A percentile compares a stretch with the other conserved stretches of the same genome.
These are phyloP conservation scores for Acanthamoeba sp. DNA, from an alignment of 208 protist genomes.

Conservation along the genomic window DNA sequence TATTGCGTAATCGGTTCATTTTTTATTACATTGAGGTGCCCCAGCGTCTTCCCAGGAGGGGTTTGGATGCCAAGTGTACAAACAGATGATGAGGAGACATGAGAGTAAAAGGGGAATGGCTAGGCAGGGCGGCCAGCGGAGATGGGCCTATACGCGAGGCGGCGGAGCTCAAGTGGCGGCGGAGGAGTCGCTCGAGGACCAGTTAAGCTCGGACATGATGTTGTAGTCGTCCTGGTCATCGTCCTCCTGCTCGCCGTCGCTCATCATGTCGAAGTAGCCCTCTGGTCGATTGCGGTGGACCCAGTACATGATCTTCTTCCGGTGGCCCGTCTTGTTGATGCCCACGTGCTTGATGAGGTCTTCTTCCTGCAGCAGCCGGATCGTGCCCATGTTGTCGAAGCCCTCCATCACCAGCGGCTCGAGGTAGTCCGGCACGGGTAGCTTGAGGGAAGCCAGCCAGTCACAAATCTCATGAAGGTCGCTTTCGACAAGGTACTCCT, in stretches of 20 bases:
- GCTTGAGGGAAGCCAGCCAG: slow-evolving; percentile 62
- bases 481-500: slow-evolving; percentile 59
- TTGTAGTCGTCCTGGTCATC: slow-evolving; percentile 47
- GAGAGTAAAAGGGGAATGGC: neutral
- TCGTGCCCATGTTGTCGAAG: slow-evolving; percentile 45
- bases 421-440: slow-evolving; percentile 16
- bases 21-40: neutral
- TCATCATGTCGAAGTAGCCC: slow-evolving; percentile 58
- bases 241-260: slow-evolving; percentile 42
- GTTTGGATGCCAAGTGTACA: slow-evolving; percentile 27
- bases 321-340: slow-evolving; percentile 53
- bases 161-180: neutral
- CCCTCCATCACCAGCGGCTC: slow-evolving; percentile 44
- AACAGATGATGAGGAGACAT: neutral
- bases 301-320: slow-evolving; percentile 56
- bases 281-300: slow-evolving; percentile 46
- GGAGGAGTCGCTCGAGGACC: slow-evolving; percentile 36
- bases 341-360: slow-evolving; percentile 52
- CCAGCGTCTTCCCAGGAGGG: neutral
- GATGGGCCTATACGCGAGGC: neutral
- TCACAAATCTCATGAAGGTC: slow-evolving; percentile 65
- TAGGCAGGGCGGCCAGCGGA: neutral
- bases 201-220: slow-evolving; percentile 44
- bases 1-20: neutral
- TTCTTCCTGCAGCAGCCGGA: slow-evolving; percentile 36